These are phyloP conservation scores for Immersiporthe knoxdaviesiana DNA, from an alignment of 2,329 filamentous ascomycete genomes.

Conservation along the genomic window DNA sequence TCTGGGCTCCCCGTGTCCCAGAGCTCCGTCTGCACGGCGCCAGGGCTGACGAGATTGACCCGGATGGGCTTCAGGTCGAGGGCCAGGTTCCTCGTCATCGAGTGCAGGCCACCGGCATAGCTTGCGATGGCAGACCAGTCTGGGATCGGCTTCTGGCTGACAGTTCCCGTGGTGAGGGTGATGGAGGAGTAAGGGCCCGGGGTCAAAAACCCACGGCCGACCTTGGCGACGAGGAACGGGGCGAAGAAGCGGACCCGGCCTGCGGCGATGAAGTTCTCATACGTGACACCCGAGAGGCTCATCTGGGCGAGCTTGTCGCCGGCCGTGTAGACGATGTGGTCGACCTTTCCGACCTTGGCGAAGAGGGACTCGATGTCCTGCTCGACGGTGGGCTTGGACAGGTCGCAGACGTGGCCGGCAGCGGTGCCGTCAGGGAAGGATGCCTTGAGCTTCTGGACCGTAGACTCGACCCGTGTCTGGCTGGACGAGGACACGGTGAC, in stretches of 20 bases:
- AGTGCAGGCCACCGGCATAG: conserved; percentile 55
- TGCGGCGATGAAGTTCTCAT: conserved; percentile 33
- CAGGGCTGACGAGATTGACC: conserved; percentile 65
- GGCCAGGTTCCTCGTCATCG: conserved; percentile 59
- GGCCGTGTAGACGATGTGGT: conserved; percentile 38
- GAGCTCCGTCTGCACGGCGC: conserved; percentile 53
- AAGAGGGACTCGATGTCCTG: conserved; percentile 38
- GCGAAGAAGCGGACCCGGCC: conserved; percentile 40
- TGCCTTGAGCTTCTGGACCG: conserved; percentile 40
- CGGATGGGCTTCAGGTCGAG: conserved; percentile 65
- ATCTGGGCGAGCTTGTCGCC: conserved; percentile 35
- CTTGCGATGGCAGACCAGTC: conserved; percentile 53
- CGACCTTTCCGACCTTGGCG: conserved; percentile 27
- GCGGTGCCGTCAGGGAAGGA: conserved; percentile 30
- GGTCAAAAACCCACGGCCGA: conserved; percentile 36
- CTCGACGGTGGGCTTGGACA: conserved; percentile 40
- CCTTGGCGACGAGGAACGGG: conserved; percentile 42
- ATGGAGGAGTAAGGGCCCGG: conserved; percentile 47
- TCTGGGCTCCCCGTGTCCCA: conserved; percentile 36
- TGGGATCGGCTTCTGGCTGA: conserved; percentile 50
- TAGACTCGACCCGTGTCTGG: conserved; percentile 48
- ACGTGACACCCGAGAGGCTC: conserved; percentile 33
- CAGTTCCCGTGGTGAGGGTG: conserved; percentile 59
- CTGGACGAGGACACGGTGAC: conserved; percentile 65
- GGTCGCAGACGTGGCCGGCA: conserved; percentile 36